Evolutionary conservation across 805 yeast genomes (phyloP).

Genomic region (Candida awuae): DNA sequence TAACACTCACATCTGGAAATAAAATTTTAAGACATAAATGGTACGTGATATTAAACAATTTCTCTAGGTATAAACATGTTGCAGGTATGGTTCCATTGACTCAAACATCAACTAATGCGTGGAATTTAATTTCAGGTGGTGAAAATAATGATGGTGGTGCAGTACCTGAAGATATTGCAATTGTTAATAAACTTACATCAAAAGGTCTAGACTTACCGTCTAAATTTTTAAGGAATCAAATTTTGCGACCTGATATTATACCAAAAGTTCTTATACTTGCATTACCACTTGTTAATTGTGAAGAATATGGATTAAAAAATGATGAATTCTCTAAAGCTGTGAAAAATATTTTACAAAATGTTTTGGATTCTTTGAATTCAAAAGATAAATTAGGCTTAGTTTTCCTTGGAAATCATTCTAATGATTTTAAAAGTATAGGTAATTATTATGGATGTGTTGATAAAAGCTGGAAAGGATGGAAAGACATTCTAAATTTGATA

Average conservation of each 20-base stretch:
- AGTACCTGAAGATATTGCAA: constrained; percentile 34
- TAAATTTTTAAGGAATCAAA: constrained; percentile 29
- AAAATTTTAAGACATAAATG: constrained; percentile 23
- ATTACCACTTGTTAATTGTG: constrained; percentile 19
- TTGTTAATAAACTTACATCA: constrained; percentile 30
- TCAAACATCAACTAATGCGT: constrained; percentile 44
- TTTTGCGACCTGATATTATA: constrained; percentile 33
- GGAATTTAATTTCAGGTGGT: constrained; percentile 32
- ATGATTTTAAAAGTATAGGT: constrained; percentile 15
- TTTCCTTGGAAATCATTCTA: constrained; percentile 18
- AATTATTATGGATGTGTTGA: constrained; percentile 26
- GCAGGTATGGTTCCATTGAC: constrained; percentile 27
- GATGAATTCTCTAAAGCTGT: constrained; percentile 17
- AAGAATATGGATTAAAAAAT: constrained; percentile 15
- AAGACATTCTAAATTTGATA: constrained; percentile 16
- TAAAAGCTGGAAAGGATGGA: constrained; percentile 27
- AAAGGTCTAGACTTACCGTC: constrained; percentile 37
- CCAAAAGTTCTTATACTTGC: constrained; percentile 22
- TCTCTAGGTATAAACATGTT: constrained; percentile 1
- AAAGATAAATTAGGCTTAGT: constrained; percentile 26
- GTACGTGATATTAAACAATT: constrained; percentile 21
- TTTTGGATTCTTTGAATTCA: constrained; percentile 12
- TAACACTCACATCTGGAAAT: constrained; percentile 16
- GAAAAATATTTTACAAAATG: constrained; percentile 9
- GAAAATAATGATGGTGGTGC: constrained; percentile 18